phyloP scores from a whole-genome alignment of 148 eudicot genomes.

The Selenicereus undatus region DNA sequence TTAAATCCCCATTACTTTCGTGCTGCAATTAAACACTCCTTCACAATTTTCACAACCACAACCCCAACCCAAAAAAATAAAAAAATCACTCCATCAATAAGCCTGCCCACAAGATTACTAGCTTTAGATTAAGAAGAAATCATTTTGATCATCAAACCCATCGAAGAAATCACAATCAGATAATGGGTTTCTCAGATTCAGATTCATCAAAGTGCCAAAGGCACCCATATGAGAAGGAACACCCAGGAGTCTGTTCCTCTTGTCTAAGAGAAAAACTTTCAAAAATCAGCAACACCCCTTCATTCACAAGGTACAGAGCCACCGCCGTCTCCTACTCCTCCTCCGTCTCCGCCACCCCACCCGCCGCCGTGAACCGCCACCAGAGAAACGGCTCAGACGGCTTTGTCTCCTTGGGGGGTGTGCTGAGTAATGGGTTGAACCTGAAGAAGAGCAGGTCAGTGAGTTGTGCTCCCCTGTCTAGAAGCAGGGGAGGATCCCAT shows the following conservation, averaged over 20 bases:
- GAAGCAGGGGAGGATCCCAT: constrained; percentile 7
- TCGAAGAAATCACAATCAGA: not conserved
- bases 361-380: constrained; percentile 10
- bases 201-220: constrained; percentile 31
- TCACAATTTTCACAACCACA: not conserved
- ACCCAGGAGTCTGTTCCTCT: constrained; percentile 39
- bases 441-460: constrained; percentile 45
- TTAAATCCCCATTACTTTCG: not conserved
- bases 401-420: constrained; percentile 29
- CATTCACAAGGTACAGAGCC: constrained; percentile 5
- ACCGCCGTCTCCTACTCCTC: constrained; percentile 23
- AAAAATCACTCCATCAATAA: not conserved
- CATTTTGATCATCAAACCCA: not conserved
- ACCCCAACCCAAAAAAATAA: not conserved
- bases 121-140: not conserved
- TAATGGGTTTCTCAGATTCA: constrained; percentile 31
- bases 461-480: constrained; percentile 34
- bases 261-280: constrained; percentile 34
- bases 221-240: constrained; percentile 30
- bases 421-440: constrained; percentile 36
- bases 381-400: constrained; percentile 33
- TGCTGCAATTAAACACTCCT: not conserved
- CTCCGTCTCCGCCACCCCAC: constrained; percentile 19
- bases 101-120: not conserved
- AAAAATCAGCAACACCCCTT: constrained; percentile 15